Base-by-base conservation (phyloP, 2,329 filamentous ascomycete species). In the Aspergillus hiratsukae region DNA sequence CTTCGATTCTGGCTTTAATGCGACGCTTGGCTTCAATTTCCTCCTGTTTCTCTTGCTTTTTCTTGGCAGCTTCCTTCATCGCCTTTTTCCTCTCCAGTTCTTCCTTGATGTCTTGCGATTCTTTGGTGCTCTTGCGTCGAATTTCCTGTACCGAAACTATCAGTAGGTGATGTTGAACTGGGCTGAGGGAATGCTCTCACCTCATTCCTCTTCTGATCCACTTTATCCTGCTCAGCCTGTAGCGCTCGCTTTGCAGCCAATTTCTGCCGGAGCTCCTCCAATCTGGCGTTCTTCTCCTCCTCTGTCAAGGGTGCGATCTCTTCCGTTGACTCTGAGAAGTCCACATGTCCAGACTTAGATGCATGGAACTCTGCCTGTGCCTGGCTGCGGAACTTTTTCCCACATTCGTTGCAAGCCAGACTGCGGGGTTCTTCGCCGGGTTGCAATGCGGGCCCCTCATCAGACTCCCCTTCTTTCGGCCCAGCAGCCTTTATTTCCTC, bases 241-340 rank as follows among this genome's bases (percentile, higher is more conserved):
- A 74, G 79, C 0, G 87, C 87, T 61, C 83, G 83, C 81, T 95
- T 96, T 58, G 82, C 85, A 48, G 85, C 83, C 27, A 93, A 80
- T 61, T 86, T 88, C 65, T 85, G 81, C 31, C 86, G 83, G 48
- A 97, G 81, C 66, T 94, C 89, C 31, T 84, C 80, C 3, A 99
- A 81, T 65, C 83, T 88, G n/a, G 84, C 81, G 69, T 87, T 87
- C 80, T 94, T 97, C 77, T 99, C 88, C 59, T 95, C 92, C 63
- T 93, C 91, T 0, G 92, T 97, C 67, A 99, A 78, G 0, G 93
- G 90, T 3, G 89, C 88, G 64, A 99, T 87, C 70, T 95, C 91
- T 67, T 97, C 93, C 3, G 90, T 93, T 0, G 92, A 97, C 72
- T 99, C 91, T 21, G 89, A 84, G 71, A 99, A 99, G 74, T 97